phyloP scores from a whole-genome alignment of 83 land plant species.

The Isoetes engelmannii region DNA sequence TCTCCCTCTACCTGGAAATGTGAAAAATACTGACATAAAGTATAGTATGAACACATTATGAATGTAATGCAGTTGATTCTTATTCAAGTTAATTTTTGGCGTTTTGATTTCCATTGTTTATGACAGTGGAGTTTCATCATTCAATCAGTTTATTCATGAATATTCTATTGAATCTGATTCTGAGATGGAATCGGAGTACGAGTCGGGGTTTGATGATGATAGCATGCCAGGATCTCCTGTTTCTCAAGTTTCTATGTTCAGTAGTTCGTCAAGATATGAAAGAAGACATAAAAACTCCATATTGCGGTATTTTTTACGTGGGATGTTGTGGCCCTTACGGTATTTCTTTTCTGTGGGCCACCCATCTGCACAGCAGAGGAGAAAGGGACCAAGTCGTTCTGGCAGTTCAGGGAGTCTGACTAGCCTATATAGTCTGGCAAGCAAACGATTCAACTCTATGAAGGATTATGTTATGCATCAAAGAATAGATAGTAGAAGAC shows the following conservation, averaged over 20 bases:
- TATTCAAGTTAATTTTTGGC: neutral
- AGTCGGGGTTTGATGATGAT: conserved; percentile 61
- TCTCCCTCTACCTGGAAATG: neutral
- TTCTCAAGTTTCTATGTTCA: conserved; percentile 53
- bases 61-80: too few species aligned
- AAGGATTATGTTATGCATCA: conserved; percentile 65
- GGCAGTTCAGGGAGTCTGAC: conserved; percentile 26
- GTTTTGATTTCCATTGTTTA: neutral
- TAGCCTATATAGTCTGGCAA: conserved; percentile 24
- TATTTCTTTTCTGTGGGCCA: conserved; percentile 12
- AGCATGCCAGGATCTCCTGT: conserved; percentile 57
- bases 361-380: conserved; percentile 10
- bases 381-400: conserved; percentile 1
- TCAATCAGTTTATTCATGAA: conserved; percentile 87
- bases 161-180: conserved; percentile 63
- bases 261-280: conserved; percentile 38
- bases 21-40: neutral
- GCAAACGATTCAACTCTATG: conserved; percentile 31
- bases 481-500: conserved; percentile 63
- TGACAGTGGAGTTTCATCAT: conserved; percentile 93
- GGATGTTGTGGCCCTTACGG: conserved; percentile 51
- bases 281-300: conserved; percentile 23
- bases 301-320: conserved; percentile 36
- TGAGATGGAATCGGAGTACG: conserved; percentile 53
- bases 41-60: neutral